These are phyloP conservation scores for Aspergillus costaricaensis DNA, from an alignment of 2,329 filamentous ascomycete genomes.

Conservation along the genomic window DNA sequence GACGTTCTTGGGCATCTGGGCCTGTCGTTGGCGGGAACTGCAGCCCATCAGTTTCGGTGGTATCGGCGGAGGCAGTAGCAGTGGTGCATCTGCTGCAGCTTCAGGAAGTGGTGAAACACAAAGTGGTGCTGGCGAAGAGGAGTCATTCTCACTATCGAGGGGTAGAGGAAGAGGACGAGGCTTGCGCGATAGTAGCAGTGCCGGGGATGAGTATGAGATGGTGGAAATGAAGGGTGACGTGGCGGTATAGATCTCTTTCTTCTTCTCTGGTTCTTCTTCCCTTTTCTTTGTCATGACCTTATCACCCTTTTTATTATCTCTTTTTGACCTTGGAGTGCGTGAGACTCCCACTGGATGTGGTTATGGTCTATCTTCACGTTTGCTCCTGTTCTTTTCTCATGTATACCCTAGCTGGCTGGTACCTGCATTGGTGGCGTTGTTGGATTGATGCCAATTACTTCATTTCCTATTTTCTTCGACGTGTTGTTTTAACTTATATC, in stretches of 20 bases:
- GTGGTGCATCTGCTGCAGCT: slow-evolving; percentile 19
- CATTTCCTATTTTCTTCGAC: background rate
- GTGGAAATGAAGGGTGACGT: slow-evolving; percentile 35
- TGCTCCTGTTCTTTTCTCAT: slow-evolving; percentile 15
- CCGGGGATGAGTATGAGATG: slow-evolving; percentile 38
- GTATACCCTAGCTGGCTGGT: slow-evolving; percentile 37
- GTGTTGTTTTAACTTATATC: slow-evolving; percentile 1
- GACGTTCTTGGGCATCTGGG: slow-evolving; percentile 79
- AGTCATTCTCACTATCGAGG: slow-evolving; percentile 24
- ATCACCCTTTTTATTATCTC: too few species aligned
- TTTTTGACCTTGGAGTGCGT: background rate
- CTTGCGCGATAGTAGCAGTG: slow-evolving; percentile 16
- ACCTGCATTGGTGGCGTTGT: slow-evolving; percentile 38
- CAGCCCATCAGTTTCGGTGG: slow-evolving; percentile 83
- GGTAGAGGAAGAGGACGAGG: slow-evolving; percentile 36
- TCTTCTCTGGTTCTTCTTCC: slow-evolving; percentile 5
- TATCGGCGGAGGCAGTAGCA: slow-evolving; percentile 53
- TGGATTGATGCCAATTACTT: background rate
- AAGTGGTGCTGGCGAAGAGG: slow-evolving; percentile 19
- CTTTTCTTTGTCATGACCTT: slow-evolving; percentile 4
- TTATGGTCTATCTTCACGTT: background rate
- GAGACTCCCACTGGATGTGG: slow-evolving; percentile 4
- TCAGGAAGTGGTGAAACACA: slow-evolving; percentile 12
- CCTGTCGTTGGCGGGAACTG: slow-evolving; percentile 86
- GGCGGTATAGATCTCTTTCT: slow-evolving; percentile 28